phyloP scores from a whole-genome alignment of 176 grass and related monocot species.

The Triticum dicoccoides region DNA sequence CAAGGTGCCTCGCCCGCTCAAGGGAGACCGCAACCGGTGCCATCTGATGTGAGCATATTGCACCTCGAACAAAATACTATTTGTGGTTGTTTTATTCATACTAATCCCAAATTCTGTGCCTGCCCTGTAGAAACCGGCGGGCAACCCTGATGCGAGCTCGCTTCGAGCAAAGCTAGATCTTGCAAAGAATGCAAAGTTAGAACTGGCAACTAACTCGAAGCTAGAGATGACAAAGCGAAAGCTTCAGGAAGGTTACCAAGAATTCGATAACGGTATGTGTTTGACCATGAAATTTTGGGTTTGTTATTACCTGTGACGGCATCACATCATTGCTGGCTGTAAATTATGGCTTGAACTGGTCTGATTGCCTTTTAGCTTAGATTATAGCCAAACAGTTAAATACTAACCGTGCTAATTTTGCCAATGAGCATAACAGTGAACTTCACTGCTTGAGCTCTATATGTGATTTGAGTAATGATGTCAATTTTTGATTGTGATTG shows the following conservation, averaged over 20 bases:
- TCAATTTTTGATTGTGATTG: neutral
- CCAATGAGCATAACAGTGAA: too few species aligned
- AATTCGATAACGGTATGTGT: slow-evolving; percentile 54
- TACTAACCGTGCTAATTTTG: neutral
- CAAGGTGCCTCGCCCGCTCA: slow-evolving; percentile 30
- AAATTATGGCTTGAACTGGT: neutral
- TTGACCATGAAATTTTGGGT: neutral
- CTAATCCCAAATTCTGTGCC: neutral
- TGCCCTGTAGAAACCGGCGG: slow-evolving; percentile 18
- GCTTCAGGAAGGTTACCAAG: slow-evolving; percentile 78
- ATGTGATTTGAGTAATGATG: neutral
- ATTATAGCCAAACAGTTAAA: neutral
- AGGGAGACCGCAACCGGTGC: slow-evolving; percentile 17
- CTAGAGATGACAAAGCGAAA: slow-evolving; percentile 55
- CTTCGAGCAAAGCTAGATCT: slow-evolving; percentile 45
- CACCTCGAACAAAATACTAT: neutral
- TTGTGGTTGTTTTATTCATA: neutral
- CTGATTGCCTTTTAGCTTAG: neutral
- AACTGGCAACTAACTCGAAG: slow-evolving; percentile 24
- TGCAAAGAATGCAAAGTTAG: slow-evolving; percentile 41
- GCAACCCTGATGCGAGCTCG: slow-evolving; percentile 31
- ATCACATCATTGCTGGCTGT: neutral
- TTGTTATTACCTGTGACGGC: neutral
- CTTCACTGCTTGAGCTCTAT: neutral
- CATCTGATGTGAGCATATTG: slow-evolving; percentile 42